Conservation (phyloP, 768 basidiomycete species). For the Trametes coccinea region DNA sequence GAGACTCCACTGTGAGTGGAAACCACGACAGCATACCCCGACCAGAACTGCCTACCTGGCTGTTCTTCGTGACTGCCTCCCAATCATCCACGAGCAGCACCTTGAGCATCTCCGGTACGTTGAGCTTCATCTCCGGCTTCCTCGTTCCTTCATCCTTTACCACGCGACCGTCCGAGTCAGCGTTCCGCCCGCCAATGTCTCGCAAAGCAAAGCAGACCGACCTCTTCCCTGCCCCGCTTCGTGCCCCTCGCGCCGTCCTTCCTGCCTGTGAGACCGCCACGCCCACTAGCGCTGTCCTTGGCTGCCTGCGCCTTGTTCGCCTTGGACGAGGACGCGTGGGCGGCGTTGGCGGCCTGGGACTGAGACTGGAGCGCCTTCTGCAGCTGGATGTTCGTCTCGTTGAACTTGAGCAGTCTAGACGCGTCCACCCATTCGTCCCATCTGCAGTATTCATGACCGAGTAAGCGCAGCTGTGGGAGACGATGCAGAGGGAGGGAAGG, state of each 20-base stretch:
- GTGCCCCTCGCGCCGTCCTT: constrained; percentile 70
- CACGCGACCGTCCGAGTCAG: background rate
- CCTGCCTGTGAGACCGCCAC: constrained; percentile 25
- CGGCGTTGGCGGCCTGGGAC: constrained; percentile 43
- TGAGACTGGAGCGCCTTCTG: constrained; percentile 66
- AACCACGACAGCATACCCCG: background rate
- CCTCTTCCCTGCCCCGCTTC: constrained; percentile 76
- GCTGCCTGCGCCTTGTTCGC: constrained; percentile 25
- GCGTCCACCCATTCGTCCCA: constrained; percentile 98
- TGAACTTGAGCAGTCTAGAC: constrained; percentile 77
- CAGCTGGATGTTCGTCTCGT: constrained; percentile 73
- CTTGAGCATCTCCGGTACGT: constrained; percentile 88
- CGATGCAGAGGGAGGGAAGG: background rate
- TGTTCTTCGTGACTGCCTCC: constrained; percentile 95
- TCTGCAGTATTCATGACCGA: constrained; percentile 41
- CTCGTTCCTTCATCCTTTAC: constrained; percentile 73
- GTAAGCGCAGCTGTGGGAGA: background rate
- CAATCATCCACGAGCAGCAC: constrained; percentile 92
- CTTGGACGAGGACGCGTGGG: constrained; percentile 37
- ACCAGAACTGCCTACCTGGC: constrained; percentile 55
- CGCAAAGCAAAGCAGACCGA: constrained; percentile 31
- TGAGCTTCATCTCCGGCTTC: constrained; percentile 88
- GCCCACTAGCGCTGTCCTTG: constrained; percentile 23
- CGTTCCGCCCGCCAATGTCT: background rate
- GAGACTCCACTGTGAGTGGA: background rate